Evolutionary conservation across 2,329 filamentous ascomycete species (phyloP).

Genomic region (Piedraia hortae): DNA sequence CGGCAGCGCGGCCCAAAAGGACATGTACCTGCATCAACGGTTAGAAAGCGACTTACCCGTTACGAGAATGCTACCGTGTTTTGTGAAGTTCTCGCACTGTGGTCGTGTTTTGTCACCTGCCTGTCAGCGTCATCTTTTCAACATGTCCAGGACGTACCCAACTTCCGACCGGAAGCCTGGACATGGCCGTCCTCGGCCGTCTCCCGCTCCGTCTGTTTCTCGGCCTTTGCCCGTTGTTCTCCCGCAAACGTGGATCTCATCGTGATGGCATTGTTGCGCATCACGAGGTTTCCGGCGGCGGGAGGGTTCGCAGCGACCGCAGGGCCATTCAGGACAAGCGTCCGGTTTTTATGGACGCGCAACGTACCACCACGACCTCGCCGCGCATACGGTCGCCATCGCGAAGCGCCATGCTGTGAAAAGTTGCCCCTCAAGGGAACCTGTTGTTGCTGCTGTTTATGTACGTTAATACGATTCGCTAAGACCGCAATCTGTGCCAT

Average conservation of each 20-base stretch:
- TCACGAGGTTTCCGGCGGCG: slow-evolving; percentile 38
- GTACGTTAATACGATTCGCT: slow-evolving; percentile 9
- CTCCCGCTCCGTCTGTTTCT: slow-evolving; percentile 49
- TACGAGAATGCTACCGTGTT: slow-evolving; percentile 12
- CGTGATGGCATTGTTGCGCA: slow-evolving; percentile 59
- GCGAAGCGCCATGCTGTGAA: slow-evolving; percentile 1
- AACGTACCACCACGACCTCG: slow-evolving; percentile 11
- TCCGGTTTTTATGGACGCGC: slow-evolving; percentile 25
- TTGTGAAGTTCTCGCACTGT: slow-evolving; percentile 12
- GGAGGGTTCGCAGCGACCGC: slow-evolving; percentile 7
- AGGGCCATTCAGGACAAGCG: slow-evolving; percentile 23
- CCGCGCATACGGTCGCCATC: slow-evolving; percentile 8
- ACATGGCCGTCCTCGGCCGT: no score
- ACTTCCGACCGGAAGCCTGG: no score
- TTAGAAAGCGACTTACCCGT: slow-evolving; percentile 7
- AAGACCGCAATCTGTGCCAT: slow-evolving; percentile 10
- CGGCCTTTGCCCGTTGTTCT: slow-evolving; percentile 37
- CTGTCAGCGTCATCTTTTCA: no score
- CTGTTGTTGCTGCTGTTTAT: slow-evolving; percentile 6
- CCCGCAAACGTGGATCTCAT: slow-evolving; percentile 55
- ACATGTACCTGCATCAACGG: slow-evolving; percentile 40
- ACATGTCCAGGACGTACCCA: no score
- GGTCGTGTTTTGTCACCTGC: slow-evolving; percentile 3
- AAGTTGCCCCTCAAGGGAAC: slow-evolving; percentile 1
- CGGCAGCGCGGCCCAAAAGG: slow-evolving; percentile 53